phyloP scores from a whole-genome alignment of 192 early-diverging fungal genomes.

The Podila minutissima region DNA sequence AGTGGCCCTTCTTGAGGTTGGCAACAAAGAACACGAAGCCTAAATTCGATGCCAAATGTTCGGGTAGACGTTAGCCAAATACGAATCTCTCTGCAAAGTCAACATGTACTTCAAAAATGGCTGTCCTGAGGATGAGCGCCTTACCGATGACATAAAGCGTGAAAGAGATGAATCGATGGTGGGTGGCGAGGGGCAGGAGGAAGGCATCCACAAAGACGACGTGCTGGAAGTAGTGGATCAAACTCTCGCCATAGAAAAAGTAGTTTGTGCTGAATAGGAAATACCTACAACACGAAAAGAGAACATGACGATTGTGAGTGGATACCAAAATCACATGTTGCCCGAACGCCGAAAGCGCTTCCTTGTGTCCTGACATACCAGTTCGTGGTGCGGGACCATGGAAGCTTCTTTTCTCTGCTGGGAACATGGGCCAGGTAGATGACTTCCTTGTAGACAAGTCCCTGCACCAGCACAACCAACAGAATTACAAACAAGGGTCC shows the following conservation, averaged over 20 bases:
- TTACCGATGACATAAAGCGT: conserved; percentile 85
- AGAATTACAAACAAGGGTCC: conserved; percentile 88
- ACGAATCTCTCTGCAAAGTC: not conserved
- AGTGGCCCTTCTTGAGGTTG: conserved; percentile 92
- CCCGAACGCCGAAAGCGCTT: not conserved
- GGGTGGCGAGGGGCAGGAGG: conserved; percentile 83
- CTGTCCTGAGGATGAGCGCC: not conserved
- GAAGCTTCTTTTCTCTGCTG: conserved; percentile 84
- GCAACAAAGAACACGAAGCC: conserved; percentile 93
- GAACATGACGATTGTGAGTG: not conserved
- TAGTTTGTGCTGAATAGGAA: conserved; percentile 91
- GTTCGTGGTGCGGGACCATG: conserved; percentile 91
- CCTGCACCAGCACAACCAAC: conserved; percentile 85
- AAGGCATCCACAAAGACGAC: conserved; percentile 87
- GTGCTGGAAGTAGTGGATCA: conserved; percentile 90
- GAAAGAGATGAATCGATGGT: conserved; percentile 96
- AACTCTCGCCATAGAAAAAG: conserved; percentile 93
- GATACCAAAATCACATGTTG: too few species aligned
- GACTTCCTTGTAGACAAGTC: conserved; percentile 91
- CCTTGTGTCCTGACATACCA: conserved; percentile 59
- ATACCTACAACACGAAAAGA: conserved; percentile 63
- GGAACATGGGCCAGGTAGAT: conserved; percentile 86
- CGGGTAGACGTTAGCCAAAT: not conserved
- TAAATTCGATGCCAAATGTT: conserved; percentile 7
- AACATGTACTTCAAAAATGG: not conserved